Evolutionary conservation across 1,284 basidiomycete species (phyloP), one percentile per base, ranked within the genome.

Genomic region (Trichosporon sp.): DNA sequence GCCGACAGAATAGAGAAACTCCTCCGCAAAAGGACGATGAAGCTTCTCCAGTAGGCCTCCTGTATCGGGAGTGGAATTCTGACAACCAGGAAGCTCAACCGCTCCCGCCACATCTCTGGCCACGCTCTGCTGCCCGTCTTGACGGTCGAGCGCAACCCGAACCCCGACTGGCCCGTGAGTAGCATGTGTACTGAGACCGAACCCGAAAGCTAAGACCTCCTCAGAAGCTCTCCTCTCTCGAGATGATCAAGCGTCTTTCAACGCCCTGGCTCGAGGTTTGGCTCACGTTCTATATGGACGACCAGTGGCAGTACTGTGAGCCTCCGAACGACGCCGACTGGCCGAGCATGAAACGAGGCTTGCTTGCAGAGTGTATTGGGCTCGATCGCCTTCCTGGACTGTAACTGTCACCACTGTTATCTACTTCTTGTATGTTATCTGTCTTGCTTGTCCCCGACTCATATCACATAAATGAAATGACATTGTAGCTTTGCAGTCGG

Each of bases 261-360:
- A 31, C 56, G 6, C 56, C 56, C 27, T 60, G 56, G 56, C 56
- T 60, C 27, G 56, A 60, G 29, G 56, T 60, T n/a, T 60, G 56
- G 56, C 56, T 60, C 27, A 60, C 56, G 18, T 60, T 60, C 29
- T 60, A 60, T 29, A 60, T 60, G 56, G 56, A 60, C 18, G 56
- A 60, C 18, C 56, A 60, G 27, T 60, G 56, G 56, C 56, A 60
- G 27, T 60, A 60, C 29, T 60, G 56, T 11, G 56, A 60, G 56
- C 56, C 56, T 1, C 56, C 56, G 29, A 15, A 60, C 29, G 56
- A 29, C 3, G 27, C 27, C 6, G 56, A 32, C 27, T 60, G 56
- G 56, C 27, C 27, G 27, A 31, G 18, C 29, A n/a, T 60, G 56
- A 60, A 60, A 23, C 12, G 56, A 13, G 27, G 21, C 7, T 21